Base-by-base conservation (phyloP, 2,329 filamentous ascomycete species). In the Dendrostoma leiphaemia region DNA sequence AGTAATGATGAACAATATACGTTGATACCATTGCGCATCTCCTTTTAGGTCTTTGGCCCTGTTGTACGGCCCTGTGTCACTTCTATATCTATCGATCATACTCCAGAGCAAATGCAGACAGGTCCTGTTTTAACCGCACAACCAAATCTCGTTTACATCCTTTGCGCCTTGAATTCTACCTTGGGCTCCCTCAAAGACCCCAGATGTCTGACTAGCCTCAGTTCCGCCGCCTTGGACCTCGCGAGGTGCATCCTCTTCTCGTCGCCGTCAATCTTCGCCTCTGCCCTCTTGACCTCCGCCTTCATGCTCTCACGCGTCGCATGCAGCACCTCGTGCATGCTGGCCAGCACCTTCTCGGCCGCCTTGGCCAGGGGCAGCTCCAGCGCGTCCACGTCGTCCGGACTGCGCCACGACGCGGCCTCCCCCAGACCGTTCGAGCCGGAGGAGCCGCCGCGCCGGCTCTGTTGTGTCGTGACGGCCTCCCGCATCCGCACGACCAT, bases 401-500 rank as follows among this genome's bases (percentile, higher is more conserved):
- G 82, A 57, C 87, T 91, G 45, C 89, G 74, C 94, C 94, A 99
- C 58, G 84, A 84, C 6, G 74, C 70, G 2, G 71, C 81, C 7
- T 74, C 67, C 15, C 76, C 70, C n/a, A n/a, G n/a, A n/a, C n/a
- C n/a, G n/a, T n/a, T n/a, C n/a, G n/a, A n/a, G n/a, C n/a, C n/a
- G n/a, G n/a, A n/a, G n/a, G 4, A 96, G 72, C 3, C 67, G 10
- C 40, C 23, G 63, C 68, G 17, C 65, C 59, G 1, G 53, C 51
- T 74, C 3, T 71, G n/a, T n/a, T n/a, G n/a, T n/a, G n/a, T 72
- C 49, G 75, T 71, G 1, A 90, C 88, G 24, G 90, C 91, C 75
- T 97, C 90, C 54, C 93, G 86, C 65, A 99, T 84, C 28, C 93
- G 85, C 37, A 90, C 90, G 1, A 96, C 85, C 67, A 91, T 91